phyloP scores from a whole-genome alignment of 805 yeast genomes.

The Candida sithepensis region DNA sequence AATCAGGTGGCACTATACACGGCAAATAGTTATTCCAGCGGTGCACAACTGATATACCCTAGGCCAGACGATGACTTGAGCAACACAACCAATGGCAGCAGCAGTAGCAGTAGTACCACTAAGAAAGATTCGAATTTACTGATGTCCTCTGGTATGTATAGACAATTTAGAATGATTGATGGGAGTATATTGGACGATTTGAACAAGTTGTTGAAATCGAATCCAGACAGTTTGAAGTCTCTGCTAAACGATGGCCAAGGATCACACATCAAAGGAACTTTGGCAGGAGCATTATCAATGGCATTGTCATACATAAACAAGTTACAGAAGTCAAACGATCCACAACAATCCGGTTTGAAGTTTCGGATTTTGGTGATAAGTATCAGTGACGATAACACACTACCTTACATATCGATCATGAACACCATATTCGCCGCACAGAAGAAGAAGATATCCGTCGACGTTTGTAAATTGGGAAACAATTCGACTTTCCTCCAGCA shows the following conservation, averaged over 20 bases:
- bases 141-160: slow-evolving; percentile 65
- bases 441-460: slow-evolving; percentile 83
- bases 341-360: slow-evolving; percentile 42
- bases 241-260: slow-evolving; percentile 18
- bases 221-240: slow-evolving; percentile 22
- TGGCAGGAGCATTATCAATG: slow-evolving; percentile 77
- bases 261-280: slow-evolving; percentile 41
- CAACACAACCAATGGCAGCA: slow-evolving; percentile 2
- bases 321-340: slow-evolving; percentile 45
- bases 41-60: slow-evolving; percentile 73
- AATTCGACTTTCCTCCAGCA: slow-evolving; percentile 87
- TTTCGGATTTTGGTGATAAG: slow-evolving; percentile 64
- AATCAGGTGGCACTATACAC: slow-evolving; percentile 82
- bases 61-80: slow-evolving; percentile 13
- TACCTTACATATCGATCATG: slow-evolving; percentile 91
- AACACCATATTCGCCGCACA: slow-evolving; percentile 95
- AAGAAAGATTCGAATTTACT: slow-evolving; percentile 20
- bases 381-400: slow-evolving; percentile 68
- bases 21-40: slow-evolving; percentile 53
- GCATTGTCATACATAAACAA: slow-evolving; percentile 80
- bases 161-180: slow-evolving; percentile 79
- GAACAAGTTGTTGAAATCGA: slow-evolving; percentile 39
- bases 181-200: slow-evolving; percentile 64
- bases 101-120: background rate
- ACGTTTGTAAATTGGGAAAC: slow-evolving; percentile 75